Evolutionary conservation across 306 rosid genomes (phyloP), one percentile per base, ranked within the genome.

Genomic region (Boehmeria nivea): DNA sequence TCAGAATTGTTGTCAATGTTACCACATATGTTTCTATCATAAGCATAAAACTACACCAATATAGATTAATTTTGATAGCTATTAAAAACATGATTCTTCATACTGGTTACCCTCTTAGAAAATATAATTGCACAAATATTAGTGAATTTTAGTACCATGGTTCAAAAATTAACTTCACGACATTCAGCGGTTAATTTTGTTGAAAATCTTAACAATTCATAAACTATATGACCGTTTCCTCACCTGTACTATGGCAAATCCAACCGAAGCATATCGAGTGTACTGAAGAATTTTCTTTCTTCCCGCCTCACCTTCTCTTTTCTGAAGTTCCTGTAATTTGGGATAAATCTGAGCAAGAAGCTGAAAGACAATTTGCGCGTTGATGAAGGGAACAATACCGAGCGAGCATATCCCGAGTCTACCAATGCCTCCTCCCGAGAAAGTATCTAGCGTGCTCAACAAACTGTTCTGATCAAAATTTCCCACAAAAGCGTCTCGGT

Each of bases 401-500:
- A 90, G 91, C 27, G 97, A 90, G 57, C 98, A 90, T 61, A 90
- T 70, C 38, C 94, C 98, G 27, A 90, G 84, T 72, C 98, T 84
- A 49, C 98, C 98, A 64, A 90, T 84, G 45, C 98, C 98, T 43
- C 98, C 95, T 40, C 98, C 95, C 66, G 98, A 90, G 79, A 90
- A 90, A 11, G 98, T 80, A 73, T 90, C 98, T 59, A 90, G 63
- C 55, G 95, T 90, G 73, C 85, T 72, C 79, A 90, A 78, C 36
- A 90, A 78, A 77, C 94, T 84, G 72, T 82, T 90, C 65, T 80
- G 86, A 65, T 87, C 98, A 78, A 90, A 84, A 73, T 90, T 90
- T 54, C 98, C 98, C 43, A 82, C 70, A 71, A 90, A 90, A 72
- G 98, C 98, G 54, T 87, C 98, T 19, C 94, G 74, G 67, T 90